These are phyloP conservation scores for Lodderomyces pseudojiufengensis DNA, from an alignment of 1,139 yeast species.

Conservation along the genomic window DNA sequence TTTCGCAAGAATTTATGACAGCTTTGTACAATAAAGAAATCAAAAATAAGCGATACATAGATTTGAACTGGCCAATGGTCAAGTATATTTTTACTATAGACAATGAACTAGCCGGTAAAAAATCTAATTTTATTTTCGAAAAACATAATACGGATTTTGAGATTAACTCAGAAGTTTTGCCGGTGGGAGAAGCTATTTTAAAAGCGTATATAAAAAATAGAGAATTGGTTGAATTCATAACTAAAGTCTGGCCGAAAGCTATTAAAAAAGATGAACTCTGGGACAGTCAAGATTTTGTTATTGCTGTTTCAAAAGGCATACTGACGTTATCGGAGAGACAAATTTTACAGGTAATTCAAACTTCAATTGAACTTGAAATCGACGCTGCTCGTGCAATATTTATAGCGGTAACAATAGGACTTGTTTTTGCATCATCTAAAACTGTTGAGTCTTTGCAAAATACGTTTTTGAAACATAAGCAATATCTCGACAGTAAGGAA, in stretches of 20 bases:
- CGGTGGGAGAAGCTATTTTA: conserved; percentile 39
- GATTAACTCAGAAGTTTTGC: conserved; percentile 9
- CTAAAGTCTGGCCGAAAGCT: conserved; percentile 40
- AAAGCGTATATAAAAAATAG: conserved; percentile 54
- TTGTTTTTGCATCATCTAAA: conserved; percentile 21
- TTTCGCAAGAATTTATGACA: conserved; percentile 45
- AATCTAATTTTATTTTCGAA: conserved; percentile 26
- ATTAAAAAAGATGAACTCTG: conserved; percentile 23
- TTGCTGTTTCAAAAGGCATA: conserved; percentile 37
- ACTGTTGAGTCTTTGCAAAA: conserved; percentile 20
- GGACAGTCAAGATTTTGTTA: conserved; percentile 27
- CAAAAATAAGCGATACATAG: conserved; percentile 11
- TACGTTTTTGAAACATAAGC: conserved; percentile 12
- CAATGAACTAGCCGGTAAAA: conserved; percentile 46
- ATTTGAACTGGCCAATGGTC: conserved; percentile 43
- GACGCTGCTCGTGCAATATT: conserved; percentile 21
- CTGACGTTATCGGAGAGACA: conserved; percentile 47
- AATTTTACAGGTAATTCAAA: conserved; percentile 21
- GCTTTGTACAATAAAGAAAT: conserved; percentile 30
- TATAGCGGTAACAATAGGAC: conserved; percentile 40
- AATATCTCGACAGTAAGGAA: conserved; percentile 14
- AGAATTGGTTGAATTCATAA: conserved; percentile 51
- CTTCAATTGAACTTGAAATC: conserved; percentile 10
- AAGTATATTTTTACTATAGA: conserved; percentile 45
- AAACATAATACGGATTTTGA: conserved; percentile 13